Percentiles rank a stretch among this genome's conserved stretches.
Evolutionary conservation across 1,139 yeast species (phyloP).

Genomic region (Yamadazyma jaroonii): DNA sequence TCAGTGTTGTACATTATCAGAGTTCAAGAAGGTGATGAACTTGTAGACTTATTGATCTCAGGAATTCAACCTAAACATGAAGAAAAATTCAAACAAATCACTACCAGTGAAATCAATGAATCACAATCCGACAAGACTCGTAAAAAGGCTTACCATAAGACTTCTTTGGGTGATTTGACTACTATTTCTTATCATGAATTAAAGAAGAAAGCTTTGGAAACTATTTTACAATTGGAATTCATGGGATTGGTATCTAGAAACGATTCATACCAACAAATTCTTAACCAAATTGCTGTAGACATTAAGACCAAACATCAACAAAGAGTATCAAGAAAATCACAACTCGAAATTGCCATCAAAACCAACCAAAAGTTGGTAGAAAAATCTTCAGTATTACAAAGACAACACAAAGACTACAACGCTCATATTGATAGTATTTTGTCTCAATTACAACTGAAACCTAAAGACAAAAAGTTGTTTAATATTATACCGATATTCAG

Average conservation of each 20-base stretch:
- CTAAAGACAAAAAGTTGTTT: constrained; percentile 51
- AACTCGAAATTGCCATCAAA: constrained; percentile 56
- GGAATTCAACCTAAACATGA: constrained; percentile 73
- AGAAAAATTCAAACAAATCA: constrained; percentile 52
- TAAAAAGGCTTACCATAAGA: constrained; percentile 35
- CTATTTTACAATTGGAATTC: constrained; percentile 71
- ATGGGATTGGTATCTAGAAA: constrained; percentile 63
- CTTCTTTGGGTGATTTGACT: constrained; percentile 54
- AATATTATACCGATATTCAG: constrained; percentile 64
- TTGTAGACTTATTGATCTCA: constrained; percentile 71
- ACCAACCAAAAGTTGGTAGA: constrained; percentile 60
- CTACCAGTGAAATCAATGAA: constrained; percentile 46
- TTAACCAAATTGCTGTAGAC: constrained; percentile 83
- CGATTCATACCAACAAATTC: constrained; percentile 72
- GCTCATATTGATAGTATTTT: constrained; percentile 66
- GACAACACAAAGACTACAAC: constrained; percentile 65
- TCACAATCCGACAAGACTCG: constrained; percentile 20
- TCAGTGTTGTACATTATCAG: constrained; percentile 76
- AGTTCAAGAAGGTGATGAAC: constrained; percentile 71
- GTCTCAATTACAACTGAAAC: constrained; percentile 56
- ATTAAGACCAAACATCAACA: constrained; percentile 77
- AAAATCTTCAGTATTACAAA: constrained; percentile 60
- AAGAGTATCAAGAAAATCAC: constrained; percentile 59
- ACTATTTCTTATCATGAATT: constrained; percentile 66
- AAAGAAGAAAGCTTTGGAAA: constrained; percentile 73